These are phyloP conservation scores for Phylloporus rhodoxanthus DNA, from an alignment of 768 basidiomycete species.

Conservation along the genomic window DNA sequence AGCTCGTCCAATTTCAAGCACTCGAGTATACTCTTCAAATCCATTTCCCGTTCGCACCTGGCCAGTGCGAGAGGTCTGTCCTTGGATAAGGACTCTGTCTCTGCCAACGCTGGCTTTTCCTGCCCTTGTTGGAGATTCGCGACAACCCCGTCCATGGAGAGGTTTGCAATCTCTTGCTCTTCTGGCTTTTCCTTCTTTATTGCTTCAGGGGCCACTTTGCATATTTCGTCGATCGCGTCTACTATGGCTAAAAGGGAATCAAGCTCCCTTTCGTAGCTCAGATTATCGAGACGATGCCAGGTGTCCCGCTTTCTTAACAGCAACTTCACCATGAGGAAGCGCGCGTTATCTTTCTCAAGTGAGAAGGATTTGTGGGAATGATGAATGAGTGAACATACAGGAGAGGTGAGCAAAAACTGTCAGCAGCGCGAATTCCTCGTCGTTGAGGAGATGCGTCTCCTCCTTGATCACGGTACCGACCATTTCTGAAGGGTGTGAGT, in stretches of 20 bases:
- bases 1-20: conserved; percentile 43
- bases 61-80: conserved; percentile 31
- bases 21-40: conserved; percentile 37
- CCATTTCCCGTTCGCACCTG: conserved; percentile 36
- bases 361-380: conserved; percentile 1
- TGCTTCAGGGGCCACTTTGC: conserved; percentile 14
- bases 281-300: conserved; percentile 44
- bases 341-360: conserved; percentile 41
- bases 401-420: conserved; percentile 38
- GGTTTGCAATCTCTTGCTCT: conserved; percentile 33
- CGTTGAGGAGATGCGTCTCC: conserved; percentile 49
- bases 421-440: conserved; percentile 43
- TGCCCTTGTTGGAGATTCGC: conserved; percentile 3
- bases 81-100: neutral
- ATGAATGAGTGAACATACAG: conserved; percentile 37
- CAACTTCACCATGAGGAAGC: conserved; percentile 59
- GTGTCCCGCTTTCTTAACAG: conserved; percentile 53
- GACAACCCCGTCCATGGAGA: conserved; percentile 27
- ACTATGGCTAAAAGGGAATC: conserved; percentile 33
- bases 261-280: conserved; percentile 42
- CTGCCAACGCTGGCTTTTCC: conserved; percentile 4
- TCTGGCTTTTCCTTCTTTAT: conserved; percentile 15
- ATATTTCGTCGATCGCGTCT: conserved; percentile 42
- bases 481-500: conserved; percentile 43
- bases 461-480: conserved; percentile 43